A percentile compares a stretch with the other conserved stretches of the same genome.
phyloP scores from a whole-genome alignment of 176 grass and related monocot genomes.

The sorghum (Sorghum bicolor) region Sorghum_bicolor_NCBIv3 NC_012871.2:63785001-63785500 shows the following conservation, averaged over 20 bases:
- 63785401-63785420: not conserved
- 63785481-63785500: not conserved
- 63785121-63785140: not conserved
- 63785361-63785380: not conserved
- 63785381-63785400: slow-evolving; percentile 14
- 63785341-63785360: not conserved
- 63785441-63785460: not conserved
- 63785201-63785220: slow-evolving; percentile 3
- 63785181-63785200: not conserved
- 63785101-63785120: slow-evolving; percentile 21
- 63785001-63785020: not conserved
- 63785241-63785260: not conserved
- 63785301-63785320: not conserved
- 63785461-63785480: not conserved
- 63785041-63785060: not conserved
- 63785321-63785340: not conserved
- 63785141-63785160: not conserved
- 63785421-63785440: not conserved
- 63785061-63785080: slow-evolving; percentile 8
- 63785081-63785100: not conserved
- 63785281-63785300: not conserved
- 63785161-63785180: slow-evolving; percentile 10
- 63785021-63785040: not conserved
- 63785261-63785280: slow-evolving; percentile 18
- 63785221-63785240: not conserved